Conservation (phyloP, 352 stramenopile species). For the Phytophthora boehmeriae region DNA sequence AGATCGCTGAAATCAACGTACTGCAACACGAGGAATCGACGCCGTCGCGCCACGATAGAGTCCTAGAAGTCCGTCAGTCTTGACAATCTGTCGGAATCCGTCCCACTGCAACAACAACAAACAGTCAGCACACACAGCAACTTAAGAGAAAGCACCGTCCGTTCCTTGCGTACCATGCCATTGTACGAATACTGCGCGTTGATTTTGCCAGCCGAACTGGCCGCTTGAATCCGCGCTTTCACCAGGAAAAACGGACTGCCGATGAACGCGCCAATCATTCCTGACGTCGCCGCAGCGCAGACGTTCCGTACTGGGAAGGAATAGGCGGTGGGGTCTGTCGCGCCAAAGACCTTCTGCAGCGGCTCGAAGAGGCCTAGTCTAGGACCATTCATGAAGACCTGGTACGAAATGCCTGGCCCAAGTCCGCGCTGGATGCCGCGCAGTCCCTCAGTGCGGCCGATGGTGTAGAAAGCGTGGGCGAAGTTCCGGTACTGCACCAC, state of each 20-base stretch:
- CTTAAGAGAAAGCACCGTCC: background rate
- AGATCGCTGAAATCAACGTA: constrained; percentile 28
- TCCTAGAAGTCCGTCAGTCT: constrained; percentile 66
- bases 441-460: constrained; percentile 76
- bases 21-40: constrained; percentile 78
- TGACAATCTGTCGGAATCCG: constrained; percentile 78
- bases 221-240: constrained; percentile 84
- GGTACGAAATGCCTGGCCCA: constrained; percentile 78
- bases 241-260: constrained; percentile 88
- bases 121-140: background rate
- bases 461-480: constrained; percentile 86
- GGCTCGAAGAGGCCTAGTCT: constrained; percentile 81
- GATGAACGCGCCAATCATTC: constrained; percentile 75
- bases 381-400: constrained; percentile 84
- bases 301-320: constrained; percentile 83
- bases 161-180: constrained; percentile 60
- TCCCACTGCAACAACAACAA: constrained; percentile 57
- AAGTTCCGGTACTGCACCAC: constrained; percentile 86
- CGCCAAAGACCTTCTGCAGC: constrained; percentile 78
- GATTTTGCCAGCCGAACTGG: constrained; percentile 71
- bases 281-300: constrained; percentile 71
- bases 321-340: constrained; percentile 75
- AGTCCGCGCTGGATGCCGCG: constrained; percentile 82
- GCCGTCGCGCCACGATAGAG: constrained; percentile 79
- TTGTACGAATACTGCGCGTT: constrained; percentile 87